A percentile compares a stretch with the other conserved stretches of the same genome.
These are phyloP conservation scores for Kregervanrija fluxuum DNA, from an alignment of 805 yeast species.

Conservation along the genomic window DNA sequence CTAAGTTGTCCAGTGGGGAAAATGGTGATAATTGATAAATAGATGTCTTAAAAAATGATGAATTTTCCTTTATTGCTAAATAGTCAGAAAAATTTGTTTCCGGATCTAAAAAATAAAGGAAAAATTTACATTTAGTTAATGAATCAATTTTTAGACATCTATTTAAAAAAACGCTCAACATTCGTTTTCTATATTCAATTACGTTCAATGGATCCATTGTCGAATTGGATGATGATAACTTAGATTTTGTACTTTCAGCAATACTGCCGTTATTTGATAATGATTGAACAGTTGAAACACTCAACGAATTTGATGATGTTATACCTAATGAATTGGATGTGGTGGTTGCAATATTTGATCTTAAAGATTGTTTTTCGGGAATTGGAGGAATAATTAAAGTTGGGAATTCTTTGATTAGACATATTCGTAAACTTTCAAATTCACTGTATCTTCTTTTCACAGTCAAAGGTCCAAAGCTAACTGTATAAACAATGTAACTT, in stretches of 20 bases:
- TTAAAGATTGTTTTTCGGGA: constrained; percentile 72
- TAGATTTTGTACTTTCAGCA: neutral
- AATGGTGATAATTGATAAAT: constrained; percentile 55
- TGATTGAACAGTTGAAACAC: neutral
- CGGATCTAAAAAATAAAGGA: constrained; percentile 78
- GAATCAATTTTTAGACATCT: constrained; percentile 56
- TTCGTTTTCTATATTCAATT: constrained; percentile 60
- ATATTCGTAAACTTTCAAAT: constrained; percentile 74
- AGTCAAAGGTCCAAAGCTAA: constrained; percentile 48
- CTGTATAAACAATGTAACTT: constrained; percentile 73
- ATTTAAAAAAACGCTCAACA: constrained; percentile 70
- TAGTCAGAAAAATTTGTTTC: constrained; percentile 80
- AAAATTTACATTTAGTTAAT: constrained; percentile 53
- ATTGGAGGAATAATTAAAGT: constrained; percentile 86
- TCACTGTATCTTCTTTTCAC: constrained; percentile 88
- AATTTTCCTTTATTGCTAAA: constrained; percentile 46
- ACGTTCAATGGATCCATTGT: constrained; percentile 11
- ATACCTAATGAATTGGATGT: constrained; percentile 23
- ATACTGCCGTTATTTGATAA: neutral
- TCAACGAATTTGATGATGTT: neutral
- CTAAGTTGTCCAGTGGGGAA: constrained; percentile 46
- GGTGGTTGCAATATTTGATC: constrained; percentile 26
- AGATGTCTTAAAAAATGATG: constrained; percentile 41
- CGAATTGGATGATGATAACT: neutral
- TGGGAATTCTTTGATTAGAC: constrained; percentile 68